A percentile compares a stretch with the other conserved stretches of the same genome.
Conservation (phyloP, 352 stramenopile species). For the Hyaloperonospora brassicae region DNA sequence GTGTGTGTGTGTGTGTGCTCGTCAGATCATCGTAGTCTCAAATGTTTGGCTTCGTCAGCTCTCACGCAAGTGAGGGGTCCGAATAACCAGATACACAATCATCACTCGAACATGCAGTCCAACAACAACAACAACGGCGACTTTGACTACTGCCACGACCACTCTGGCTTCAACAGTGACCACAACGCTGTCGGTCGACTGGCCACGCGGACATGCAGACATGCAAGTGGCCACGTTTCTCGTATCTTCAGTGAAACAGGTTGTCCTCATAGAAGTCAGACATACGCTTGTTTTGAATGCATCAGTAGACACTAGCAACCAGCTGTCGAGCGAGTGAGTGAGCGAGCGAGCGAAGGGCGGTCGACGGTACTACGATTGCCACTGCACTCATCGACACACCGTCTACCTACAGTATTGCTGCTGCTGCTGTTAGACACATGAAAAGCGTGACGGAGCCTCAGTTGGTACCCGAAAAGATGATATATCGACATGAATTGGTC, state of each 20-base stretch:
- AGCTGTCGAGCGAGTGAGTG: too few relatives aligned
- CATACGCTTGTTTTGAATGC: conserved; percentile 81
- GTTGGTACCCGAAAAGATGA: conserved; percentile 84
- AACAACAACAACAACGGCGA: too few relatives aligned
- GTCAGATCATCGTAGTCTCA: conserved; percentile 88
- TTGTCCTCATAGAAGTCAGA: conserved; percentile 76
- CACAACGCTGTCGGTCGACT: too few relatives aligned
- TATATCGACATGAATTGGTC: conserved; percentile 87
- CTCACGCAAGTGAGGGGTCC: conserved; percentile 37
- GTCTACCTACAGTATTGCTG: too few relatives aligned
- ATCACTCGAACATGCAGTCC: conserved; percentile 57
- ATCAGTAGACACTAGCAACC: conserved; percentile 41
- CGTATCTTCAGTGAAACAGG: conserved; percentile 43
- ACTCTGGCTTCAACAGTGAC: too few relatives aligned
- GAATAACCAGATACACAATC: conserved; percentile 53
- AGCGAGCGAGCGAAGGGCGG: too few relatives aligned
- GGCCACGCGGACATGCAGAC: not conserved
- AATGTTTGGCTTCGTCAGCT: conserved; percentile 58
- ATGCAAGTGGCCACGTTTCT: conserved; percentile 15
- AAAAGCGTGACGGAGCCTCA: conserved; percentile 45
- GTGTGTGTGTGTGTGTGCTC: conserved; percentile 4
- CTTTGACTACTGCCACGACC: too few relatives aligned
- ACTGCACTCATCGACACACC: too few relatives aligned
- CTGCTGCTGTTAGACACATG: too few relatives aligned
- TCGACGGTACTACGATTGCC: too few relatives aligned